These are phyloP conservation scores for Metarhizium robertsii DNA, from an alignment of 2,329 filamentous ascomycete genomes.

Conservation along the genomic window DNA sequence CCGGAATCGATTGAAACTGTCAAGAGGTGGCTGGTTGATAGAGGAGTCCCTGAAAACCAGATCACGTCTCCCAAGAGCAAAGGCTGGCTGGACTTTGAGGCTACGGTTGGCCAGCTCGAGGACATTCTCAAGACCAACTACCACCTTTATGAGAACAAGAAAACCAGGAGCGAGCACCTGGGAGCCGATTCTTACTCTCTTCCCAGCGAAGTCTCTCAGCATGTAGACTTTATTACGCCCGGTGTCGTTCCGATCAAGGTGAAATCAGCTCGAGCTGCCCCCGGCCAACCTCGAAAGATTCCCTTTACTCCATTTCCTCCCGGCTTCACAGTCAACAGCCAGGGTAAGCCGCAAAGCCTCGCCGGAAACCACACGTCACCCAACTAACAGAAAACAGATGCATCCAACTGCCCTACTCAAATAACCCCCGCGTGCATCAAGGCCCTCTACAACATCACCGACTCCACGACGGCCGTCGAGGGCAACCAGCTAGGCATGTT, in stretches of 20 bases:
- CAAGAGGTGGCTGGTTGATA: conserved; percentile 39
- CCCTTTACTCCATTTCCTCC: neutral
- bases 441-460: conserved; percentile 37
- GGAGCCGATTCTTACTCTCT: conserved; percentile 32
- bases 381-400: neutral
- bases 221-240: conserved; percentile 32
- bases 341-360: neutral
- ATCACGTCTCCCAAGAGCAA: conserved; percentile 40
- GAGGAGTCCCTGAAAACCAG: conserved; percentile 38
- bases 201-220: conserved; percentile 23
- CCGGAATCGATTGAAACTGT: conserved; percentile 38
- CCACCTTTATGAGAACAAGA: conserved; percentile 35
- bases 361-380: neutral
- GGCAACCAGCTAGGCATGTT: conserved; percentile 42
- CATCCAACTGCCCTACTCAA: conserved; percentile 34
- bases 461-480: conserved; percentile 23
- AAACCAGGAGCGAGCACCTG: conserved; percentile 22
- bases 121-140: conserved; percentile 42
- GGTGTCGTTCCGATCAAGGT: conserved; percentile 16
- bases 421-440: conserved; percentile 49
- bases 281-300: neutral
- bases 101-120: conserved; percentile 43
- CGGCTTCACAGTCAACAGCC: neutral
- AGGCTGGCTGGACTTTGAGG: conserved; percentile 45
- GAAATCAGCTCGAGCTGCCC: neutral